Conservation (phyloP, 1,284 basidiomycete genomes). For the Puccinia novopanici region DNA sequence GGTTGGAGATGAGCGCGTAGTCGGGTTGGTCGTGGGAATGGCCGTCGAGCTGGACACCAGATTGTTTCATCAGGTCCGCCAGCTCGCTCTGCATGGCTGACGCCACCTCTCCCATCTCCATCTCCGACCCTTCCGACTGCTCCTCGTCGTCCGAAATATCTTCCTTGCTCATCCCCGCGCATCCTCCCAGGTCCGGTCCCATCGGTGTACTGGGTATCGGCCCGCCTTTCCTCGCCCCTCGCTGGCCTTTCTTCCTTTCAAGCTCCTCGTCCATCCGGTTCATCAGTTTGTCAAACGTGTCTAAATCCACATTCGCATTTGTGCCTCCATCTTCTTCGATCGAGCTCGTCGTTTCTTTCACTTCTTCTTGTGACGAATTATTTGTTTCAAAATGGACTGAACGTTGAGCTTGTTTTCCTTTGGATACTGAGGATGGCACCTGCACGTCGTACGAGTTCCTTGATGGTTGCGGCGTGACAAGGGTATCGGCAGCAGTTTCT, state of each 20-base stretch:
- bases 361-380: neutral
- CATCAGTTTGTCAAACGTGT: slow-evolving; percentile 93
- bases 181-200: neutral
- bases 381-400: slow-evolving; percentile 22
- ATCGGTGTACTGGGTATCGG: neutral
- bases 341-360: neutral
- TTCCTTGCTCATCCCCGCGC: neutral
- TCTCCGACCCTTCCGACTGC: slow-evolving; percentile 62
- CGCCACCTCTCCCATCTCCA: slow-evolving; percentile 69
- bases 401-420: slow-evolving; percentile 10
- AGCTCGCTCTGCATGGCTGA: slow-evolving; percentile 83
- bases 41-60: slow-evolving; percentile 59
- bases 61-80: slow-evolving; percentile 67
- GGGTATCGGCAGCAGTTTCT: slow-evolving; percentile 34
- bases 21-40: slow-evolving; percentile 66
- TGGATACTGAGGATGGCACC: neutral
- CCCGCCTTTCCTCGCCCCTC: slow-evolving; percentile 32
- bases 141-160: slow-evolving; percentile 37
- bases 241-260: slow-evolving; percentile 59
- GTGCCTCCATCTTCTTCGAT: neutral
- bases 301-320: slow-evolving; percentile 65
- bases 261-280: slow-evolving; percentile 86
- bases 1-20: slow-evolving; percentile 88
- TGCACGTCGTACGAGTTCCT: neutral
- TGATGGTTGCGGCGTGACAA: slow-evolving; percentile 33